Evolutionary conservation across 177 flowering plant species (phyloP), one percentile per base, ranked within the genome.

Genomic region (Vitis hybrid): DNA sequence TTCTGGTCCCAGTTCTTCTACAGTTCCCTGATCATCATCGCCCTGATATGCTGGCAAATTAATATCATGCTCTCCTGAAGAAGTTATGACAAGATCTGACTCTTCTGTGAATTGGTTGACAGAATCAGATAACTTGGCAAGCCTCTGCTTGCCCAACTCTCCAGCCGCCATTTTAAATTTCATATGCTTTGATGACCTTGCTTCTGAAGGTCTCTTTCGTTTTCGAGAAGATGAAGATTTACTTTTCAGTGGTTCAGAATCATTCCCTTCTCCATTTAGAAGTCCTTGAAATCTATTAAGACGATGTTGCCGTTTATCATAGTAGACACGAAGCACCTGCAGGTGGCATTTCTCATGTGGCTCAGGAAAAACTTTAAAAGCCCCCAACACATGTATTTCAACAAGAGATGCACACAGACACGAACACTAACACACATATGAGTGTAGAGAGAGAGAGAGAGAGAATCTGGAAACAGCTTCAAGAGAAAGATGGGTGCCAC

Each of bases 301-400:
- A 52, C 83, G 79, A 21, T 77, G 77, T n/a, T 67, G 84, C 65
- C 79, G 75, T 79, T 79, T 90, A 76, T 86, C 92, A 78, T 85
- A 70, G 73, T 83, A 88, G 45, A 85, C 83, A 71, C 90, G 91
- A 74, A 91, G 97, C 62, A 94, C 99, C 98, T 94, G 85, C 75
- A 87, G 58, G 18, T 8, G 26, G 15, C n/a, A 71, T 60, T 54
- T 21, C 5, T 30, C 32, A 30, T 30, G 34, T 32, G 49, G n/a
- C 30, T 45, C 23, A 56, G 13, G 30, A 52, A 65, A 30, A 10
- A 30, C 32, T 48, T 57, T 11, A 18, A 40, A 63, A 5, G 12
- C 2, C 12, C n/a, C 17, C 6, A 17, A 62, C 23, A 13, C 21
- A 4, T 12, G 19, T 40, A 52, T 5, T 15, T 14, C 52, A 4